Evolutionary conservation across 495 filamentous ascomycete species (phyloP).

Genomic region (Astrothelium macrocarpum): DNA sequence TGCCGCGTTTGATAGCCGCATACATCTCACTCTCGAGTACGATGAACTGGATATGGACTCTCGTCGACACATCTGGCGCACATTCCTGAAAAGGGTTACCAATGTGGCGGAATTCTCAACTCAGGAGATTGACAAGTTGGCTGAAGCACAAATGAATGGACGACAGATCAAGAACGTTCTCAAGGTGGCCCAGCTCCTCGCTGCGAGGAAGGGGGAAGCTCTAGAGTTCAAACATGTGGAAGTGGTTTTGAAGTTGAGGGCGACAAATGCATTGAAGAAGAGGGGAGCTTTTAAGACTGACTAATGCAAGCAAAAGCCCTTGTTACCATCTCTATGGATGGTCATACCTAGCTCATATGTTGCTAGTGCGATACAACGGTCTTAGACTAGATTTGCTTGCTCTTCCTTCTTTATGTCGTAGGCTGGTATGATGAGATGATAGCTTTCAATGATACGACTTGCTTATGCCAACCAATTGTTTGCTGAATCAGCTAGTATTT

Average conservation of each 20-base stretch:
- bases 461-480: no score
- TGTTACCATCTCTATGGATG: neutral
- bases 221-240: constrained; percentile 37
- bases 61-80: neutral
- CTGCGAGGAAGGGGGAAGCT: constrained; percentile 28
- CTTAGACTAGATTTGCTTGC: no score
- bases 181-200: constrained; percentile 44
- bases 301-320: no score
- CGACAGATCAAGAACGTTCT: constrained; percentile 57
- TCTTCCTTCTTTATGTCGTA: no score
- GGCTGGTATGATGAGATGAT: no score
- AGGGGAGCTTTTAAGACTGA: neutral
- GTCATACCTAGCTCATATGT: no score
- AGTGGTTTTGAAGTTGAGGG: constrained; percentile 37
- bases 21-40: constrained; percentile 36
- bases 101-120: constrained; percentile 27
- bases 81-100: neutral
- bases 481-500: no score
- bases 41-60: constrained; percentile 18
- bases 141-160: constrained; percentile 45
- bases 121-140: constrained; percentile 35
- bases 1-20: constrained; percentile 33
- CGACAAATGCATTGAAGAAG: neutral
- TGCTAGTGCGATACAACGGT: no score
- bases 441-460: no score